Conservation (phyloP, 208 protist species). For the Leishmania turanica region DNA sequence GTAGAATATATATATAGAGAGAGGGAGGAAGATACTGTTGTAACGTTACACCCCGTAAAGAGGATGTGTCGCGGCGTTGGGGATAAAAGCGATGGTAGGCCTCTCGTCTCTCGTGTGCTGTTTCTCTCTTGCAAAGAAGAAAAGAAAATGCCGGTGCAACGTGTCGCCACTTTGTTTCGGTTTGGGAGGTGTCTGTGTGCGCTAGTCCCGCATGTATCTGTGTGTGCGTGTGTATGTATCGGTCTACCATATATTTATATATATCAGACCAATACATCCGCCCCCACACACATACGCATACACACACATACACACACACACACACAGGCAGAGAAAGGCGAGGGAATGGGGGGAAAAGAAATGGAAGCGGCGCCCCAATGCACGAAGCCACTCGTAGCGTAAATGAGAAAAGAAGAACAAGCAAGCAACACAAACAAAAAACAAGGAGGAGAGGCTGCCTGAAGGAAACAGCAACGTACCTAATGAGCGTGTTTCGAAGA, state of each 20-base stretch:
- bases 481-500: background rate
- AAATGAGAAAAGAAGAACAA: background rate
- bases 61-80: background rate
- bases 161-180: background rate
- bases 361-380: background rate
- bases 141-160: background rate
- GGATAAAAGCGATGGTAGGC: background rate
- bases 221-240: background rate
- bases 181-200: background rate
- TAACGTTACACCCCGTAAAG: background rate
- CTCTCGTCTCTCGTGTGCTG: background rate
- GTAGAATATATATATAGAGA: background rate
- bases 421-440: background rate
- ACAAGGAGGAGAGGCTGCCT: background rate
- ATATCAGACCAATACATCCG: background rate
- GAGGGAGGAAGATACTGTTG: background rate
- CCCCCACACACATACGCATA: too few species aligned
- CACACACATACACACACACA: background rate
- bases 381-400: background rate
- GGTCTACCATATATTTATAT: background rate
- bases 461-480: background rate
- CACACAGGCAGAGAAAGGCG: background rate
- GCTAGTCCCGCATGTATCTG: background rate
- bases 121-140: background rate
- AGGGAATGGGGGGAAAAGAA: background rate